Evolutionary conservation across 2,329 filamentous ascomycete species (phyloP).

Genomic region (Neonectria neomacrospora): DNA sequence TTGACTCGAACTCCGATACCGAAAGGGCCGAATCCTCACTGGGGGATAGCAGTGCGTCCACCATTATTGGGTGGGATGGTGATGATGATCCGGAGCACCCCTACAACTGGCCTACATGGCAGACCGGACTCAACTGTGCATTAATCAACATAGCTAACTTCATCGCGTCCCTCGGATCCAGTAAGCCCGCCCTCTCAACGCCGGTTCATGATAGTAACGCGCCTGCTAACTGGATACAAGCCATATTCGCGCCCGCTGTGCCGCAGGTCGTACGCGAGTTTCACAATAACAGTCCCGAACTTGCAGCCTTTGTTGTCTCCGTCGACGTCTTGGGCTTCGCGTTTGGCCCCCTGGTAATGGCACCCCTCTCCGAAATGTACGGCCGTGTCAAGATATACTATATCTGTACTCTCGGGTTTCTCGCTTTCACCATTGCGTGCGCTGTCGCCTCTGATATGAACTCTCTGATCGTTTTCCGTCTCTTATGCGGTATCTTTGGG

Average conservation of each 20-base stretch:
- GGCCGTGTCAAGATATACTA: constrained; percentile 58
- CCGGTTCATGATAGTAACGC: too few species aligned
- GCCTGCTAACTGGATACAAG: too few species aligned
- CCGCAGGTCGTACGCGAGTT: constrained; percentile 69
- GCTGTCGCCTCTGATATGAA: constrained; percentile 53
- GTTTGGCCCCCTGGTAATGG: constrained; percentile 60
- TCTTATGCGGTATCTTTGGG: constrained; percentile 63
- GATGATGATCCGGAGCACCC: constrained; percentile 70
- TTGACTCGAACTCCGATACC: too few species aligned
- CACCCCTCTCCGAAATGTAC: constrained; percentile 61
- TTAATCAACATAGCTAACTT: constrained; percentile 49
- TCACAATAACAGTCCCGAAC: constrained; percentile 22
- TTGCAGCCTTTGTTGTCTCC: constrained; percentile 46
- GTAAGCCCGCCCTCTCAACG: too few species aligned
- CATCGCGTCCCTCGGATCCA: constrained; percentile 54
- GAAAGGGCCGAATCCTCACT: too few species aligned
- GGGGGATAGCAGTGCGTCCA: too few species aligned
- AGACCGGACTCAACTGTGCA: constrained; percentile 49
- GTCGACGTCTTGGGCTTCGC: constrained; percentile 66
- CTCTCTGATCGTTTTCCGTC: constrained; percentile 60
- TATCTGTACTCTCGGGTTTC: constrained; percentile 52
- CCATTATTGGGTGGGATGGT: constrained; percentile 71
- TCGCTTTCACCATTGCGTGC: constrained; percentile 52
- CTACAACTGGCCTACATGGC: constrained; percentile 69
- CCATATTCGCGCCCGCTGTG: constrained; percentile 72